A percentile compares a stretch with the other conserved stretches of the same genome.
Conservation (phyloP, 2,329 filamentous ascomycete species). For the Neonectria neomacrospora region DNA sequence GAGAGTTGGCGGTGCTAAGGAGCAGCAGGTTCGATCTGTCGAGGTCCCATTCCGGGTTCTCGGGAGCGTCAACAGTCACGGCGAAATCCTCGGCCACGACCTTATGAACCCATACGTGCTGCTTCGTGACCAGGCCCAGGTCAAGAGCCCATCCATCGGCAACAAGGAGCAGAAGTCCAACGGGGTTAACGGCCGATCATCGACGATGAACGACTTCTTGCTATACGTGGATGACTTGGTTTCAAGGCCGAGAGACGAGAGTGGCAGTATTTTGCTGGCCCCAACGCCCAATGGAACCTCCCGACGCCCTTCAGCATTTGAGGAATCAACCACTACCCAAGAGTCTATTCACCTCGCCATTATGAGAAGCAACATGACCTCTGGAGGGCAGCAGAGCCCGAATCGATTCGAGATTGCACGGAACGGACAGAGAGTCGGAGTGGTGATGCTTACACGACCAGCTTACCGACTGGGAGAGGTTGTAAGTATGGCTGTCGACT, state of each 20-base stretch:
- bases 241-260: slow-evolving; percentile 64
- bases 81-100: slow-evolving; percentile 91
- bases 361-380: slow-evolving; percentile 78
- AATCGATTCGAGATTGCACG: slow-evolving; percentile 96
- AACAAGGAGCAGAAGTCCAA: slow-evolving; percentile 43
- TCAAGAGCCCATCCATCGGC: slow-evolving; percentile 56
- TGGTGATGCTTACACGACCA: slow-evolving; percentile 88
- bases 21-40: slow-evolving; percentile 88
- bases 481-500: slow-evolving; percentile 86
- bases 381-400: slow-evolving; percentile 78
- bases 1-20: slow-evolving; percentile 78
- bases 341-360: slow-evolving; percentile 94
- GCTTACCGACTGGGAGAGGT: slow-evolving; percentile 91
- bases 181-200: slow-evolving; percentile 46
- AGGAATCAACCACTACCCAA: slow-evolving; percentile 73
- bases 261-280: slow-evolving; percentile 73
- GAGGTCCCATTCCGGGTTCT: slow-evolving; percentile 93
- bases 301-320: slow-evolving; percentile 64
- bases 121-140: slow-evolving; percentile 81
- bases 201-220: slow-evolving; percentile 74
- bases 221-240: slow-evolving; percentile 82
- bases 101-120: slow-evolving; percentile 94
- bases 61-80: slow-evolving; percentile 89
- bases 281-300: slow-evolving; percentile 70
- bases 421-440: slow-evolving; percentile 89